These are phyloP conservation scores for Cnidoscolus chayamansa DNA, from an alignment of 441 rosid genomes.

Conservation along the genomic window DNA sequence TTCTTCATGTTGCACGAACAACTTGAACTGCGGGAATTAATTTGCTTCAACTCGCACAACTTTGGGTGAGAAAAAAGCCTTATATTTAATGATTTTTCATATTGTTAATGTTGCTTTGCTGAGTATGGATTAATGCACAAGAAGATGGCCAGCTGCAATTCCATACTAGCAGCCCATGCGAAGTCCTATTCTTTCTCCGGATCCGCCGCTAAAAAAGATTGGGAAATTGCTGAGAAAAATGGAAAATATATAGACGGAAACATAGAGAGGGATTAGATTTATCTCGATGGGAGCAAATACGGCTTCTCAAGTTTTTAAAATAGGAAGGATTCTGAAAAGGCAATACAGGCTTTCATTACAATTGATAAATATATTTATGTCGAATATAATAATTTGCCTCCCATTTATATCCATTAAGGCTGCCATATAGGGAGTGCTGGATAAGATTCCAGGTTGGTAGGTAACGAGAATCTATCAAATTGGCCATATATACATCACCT, in stretches of 20 bases:
- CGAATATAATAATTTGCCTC: conserved; percentile 7
- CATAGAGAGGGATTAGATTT: no score
- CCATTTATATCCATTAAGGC: conserved; percentile 14
- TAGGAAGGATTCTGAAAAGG: conserved; percentile 5
- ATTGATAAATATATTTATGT: background rate
- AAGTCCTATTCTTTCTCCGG: no score
- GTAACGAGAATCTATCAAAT: background rate
- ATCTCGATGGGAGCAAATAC: no score
- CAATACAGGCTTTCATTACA: background rate
- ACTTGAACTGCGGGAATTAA: background rate
- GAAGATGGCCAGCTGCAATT: background rate
- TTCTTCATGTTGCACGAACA: conserved; percentile 20
- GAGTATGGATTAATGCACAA: background rate
- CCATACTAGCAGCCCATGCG: background rate
- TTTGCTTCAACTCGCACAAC: background rate
- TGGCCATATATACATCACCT: background rate
- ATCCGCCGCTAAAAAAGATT: no score
- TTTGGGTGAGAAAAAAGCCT: background rate
- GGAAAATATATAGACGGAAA: no score
- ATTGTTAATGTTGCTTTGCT: background rate
- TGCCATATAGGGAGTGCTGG: conserved; percentile 6
- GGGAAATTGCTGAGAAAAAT: no score
- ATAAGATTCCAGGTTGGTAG: background rate
- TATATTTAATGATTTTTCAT: background rate
- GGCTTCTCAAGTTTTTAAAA: no score